Evolutionary conservation across 768 basidiomycete genomes (phyloP).

Genomic region (Chalciporus chontae): DNA sequence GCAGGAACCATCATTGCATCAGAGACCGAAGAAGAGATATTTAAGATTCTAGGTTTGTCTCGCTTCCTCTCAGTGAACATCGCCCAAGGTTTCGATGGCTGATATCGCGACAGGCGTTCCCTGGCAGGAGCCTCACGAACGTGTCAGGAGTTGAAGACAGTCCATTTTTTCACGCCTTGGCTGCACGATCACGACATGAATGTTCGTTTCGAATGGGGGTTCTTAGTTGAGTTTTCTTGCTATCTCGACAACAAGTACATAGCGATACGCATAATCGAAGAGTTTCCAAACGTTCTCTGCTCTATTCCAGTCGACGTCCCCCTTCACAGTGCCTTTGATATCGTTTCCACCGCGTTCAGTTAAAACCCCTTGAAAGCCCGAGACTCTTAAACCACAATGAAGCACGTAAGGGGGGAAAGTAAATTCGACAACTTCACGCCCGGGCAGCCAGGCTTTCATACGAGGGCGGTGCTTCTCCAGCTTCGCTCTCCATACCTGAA

Average conservation of each 20-base stretch:
- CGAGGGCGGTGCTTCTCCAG: slow-evolving; percentile 81
- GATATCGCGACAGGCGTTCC: slow-evolving; percentile 48
- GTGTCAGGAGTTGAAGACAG: slow-evolving; percentile 41
- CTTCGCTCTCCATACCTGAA: slow-evolving; percentile 79
- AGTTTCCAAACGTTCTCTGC: no score
- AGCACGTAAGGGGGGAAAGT: not conserved
- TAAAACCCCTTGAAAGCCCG: not conserved
- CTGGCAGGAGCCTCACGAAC: slow-evolving; percentile 80
- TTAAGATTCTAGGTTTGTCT: slow-evolving; percentile 56
- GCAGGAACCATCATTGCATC: slow-evolving; percentile 71
- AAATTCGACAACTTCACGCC: not conserved
- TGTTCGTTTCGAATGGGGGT: no score
- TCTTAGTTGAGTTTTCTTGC: no score
- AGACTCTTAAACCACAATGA: not conserved
- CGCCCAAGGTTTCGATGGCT: not conserved
- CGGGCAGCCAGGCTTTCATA: slow-evolving; percentile 26
- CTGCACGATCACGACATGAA: no score
- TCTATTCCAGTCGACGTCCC: no score
- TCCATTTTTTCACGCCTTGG: no score
- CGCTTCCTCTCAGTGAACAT: not conserved
- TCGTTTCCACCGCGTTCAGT: not conserved
- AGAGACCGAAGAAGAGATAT: slow-evolving; percentile 85
- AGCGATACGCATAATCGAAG: no score
- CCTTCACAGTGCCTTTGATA: no score
- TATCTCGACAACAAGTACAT: no score